Percentiles rank a stretch among this genome's conserved stretches.
phyloP scores from a whole-genome alignment of 169 alveolate genomes.

The Babesia bigemina region DNA sequence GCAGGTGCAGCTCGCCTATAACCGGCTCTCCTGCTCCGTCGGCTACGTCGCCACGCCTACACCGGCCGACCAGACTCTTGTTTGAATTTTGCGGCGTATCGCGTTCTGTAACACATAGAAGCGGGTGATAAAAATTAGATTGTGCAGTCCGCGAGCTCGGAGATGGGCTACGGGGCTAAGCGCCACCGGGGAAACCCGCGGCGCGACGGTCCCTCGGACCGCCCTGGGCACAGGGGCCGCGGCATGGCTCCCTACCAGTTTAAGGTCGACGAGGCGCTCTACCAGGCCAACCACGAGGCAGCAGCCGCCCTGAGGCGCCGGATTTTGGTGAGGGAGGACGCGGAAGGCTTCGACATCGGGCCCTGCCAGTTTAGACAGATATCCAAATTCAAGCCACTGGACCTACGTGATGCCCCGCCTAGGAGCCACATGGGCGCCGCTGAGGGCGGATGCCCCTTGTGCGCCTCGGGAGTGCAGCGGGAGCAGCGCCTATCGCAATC shows the following conservation, averaged over 20 bases:
- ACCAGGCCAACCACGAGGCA: conserved; percentile 40
- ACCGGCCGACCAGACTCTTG: neutral
- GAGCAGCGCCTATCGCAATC: conserved; percentile 47
- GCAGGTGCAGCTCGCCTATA: conserved; percentile 43
- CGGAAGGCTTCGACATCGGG: conserved; percentile 24
- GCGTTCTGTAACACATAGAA: neutral
- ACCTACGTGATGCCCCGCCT: conserved; percentile 13
- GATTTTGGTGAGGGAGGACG: conserved; percentile 9
- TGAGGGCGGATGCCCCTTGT: conserved; percentile 6
- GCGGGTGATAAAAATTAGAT: neutral
- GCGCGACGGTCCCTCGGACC: conserved; percentile 1
- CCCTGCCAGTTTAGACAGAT: conserved; percentile 38
- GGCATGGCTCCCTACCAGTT: neutral
- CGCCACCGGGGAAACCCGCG: conserved; percentile 22
- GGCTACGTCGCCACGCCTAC: conserved; percentile 31
- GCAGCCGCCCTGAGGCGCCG: conserved; percentile 19
- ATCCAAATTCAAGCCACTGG: conserved; percentile 17
- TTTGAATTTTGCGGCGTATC: neutral
- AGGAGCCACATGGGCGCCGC: neutral
- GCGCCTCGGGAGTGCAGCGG: neutral
- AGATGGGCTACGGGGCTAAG: conserved; percentile 20
- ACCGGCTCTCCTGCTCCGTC: conserved; percentile 59
- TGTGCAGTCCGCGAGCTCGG: neutral
- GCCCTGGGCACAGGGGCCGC: neutral
- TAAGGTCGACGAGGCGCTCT: conserved; percentile 41